A percentile compares a stretch with the other conserved stretches of the same genome.
phyloP scores from a whole-genome alignment of 371 early-diverging fungal species.

The Blastocladiella emersonii region DNA sequence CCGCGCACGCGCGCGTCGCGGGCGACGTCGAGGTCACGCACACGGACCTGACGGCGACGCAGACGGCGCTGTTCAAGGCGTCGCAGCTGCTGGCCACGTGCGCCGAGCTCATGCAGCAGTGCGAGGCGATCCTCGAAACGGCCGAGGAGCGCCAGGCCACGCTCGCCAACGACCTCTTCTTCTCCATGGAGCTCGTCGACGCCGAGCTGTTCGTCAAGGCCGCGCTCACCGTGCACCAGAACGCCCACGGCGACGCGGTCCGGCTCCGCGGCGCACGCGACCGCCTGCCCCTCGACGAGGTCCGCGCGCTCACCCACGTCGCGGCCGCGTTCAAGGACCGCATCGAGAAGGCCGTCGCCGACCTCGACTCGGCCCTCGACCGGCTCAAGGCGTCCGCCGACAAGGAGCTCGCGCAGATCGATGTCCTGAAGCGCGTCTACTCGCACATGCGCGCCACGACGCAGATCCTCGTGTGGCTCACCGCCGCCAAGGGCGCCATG shows the following conservation, averaged over 20 bases:
- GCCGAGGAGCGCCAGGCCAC: not conserved
- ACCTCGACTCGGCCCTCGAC: not conserved
- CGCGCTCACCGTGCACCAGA: not conserved
- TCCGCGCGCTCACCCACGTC: not conserved
- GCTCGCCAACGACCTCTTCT: not conserved
- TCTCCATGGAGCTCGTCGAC: not conserved
- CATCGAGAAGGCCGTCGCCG: not conserved
- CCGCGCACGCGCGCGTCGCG: not conserved
- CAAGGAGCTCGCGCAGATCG: not conserved
- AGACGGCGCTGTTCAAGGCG: not conserved
- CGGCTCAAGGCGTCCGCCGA: not conserved
- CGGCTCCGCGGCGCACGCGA: not conserved
- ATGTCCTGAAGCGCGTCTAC: not conserved
- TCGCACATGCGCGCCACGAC: not conserved
- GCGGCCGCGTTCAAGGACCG: not conserved
- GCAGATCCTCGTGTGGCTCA: slow-evolving; percentile 2
- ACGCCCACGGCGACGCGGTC: not conserved
- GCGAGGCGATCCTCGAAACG: not conserved
- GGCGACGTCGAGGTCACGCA: not conserved
- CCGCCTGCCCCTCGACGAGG: not conserved
- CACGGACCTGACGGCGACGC: not conserved
- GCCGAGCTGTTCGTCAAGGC: slow-evolving; percentile 2
- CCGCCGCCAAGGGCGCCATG: not conserved
- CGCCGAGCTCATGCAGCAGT: not conserved
- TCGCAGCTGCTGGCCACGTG: not conserved